Percentiles rank a stretch among this genome's conserved stretches.
Evolutionary conservation across 768 basidiomycete genomes (phyloP).

Genomic region (Pisolithus albus): DNA sequence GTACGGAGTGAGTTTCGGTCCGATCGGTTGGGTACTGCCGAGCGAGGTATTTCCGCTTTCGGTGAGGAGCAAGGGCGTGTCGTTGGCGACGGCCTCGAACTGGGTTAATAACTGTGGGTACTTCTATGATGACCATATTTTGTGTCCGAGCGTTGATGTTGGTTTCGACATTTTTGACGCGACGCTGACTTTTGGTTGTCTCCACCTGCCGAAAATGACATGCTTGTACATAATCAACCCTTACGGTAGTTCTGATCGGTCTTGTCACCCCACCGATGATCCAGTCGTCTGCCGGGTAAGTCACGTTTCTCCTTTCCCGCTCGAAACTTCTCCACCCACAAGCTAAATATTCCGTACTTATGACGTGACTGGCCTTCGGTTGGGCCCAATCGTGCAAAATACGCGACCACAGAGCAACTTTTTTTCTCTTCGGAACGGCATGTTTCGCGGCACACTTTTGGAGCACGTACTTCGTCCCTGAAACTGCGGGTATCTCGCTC

Average conservation of each 20-base stretch:
- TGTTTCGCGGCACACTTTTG: slow-evolving; percentile 66
- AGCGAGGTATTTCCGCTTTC: slow-evolving; percentile 79
- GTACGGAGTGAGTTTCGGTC: slow-evolving; percentile 73
- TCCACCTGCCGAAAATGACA: not conserved
- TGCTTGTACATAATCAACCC: not conserved
- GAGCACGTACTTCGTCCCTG: slow-evolving; percentile 63
- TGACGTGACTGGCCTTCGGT: not conserved
- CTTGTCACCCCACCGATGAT: slow-evolving; percentile 64
- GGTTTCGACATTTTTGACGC: not conserved
- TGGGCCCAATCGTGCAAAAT: too few species aligned
- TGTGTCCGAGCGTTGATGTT: not conserved
- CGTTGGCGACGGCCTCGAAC: slow-evolving; percentile 78
- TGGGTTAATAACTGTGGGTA: slow-evolving; percentile 75
- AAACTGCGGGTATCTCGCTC: slow-evolving; percentile 69
- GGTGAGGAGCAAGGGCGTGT: slow-evolving; percentile 74
- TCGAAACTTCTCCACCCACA: not conserved
- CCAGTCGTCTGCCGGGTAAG: slow-evolving; percentile 52
- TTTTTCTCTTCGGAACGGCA: slow-evolving; percentile 55
- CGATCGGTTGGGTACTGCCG: slow-evolving; percentile 79
- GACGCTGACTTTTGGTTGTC: not conserved
- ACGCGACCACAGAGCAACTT: slow-evolving; percentile 48
- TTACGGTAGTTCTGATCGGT: slow-evolving; percentile 59
- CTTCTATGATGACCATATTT: not conserved
- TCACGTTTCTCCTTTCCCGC: not conserved
- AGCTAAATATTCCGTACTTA: not conserved